Conservation (phyloP, 2,329 filamentous ascomycete genomes). For the Thielaviopsis ethacetica region DNA sequence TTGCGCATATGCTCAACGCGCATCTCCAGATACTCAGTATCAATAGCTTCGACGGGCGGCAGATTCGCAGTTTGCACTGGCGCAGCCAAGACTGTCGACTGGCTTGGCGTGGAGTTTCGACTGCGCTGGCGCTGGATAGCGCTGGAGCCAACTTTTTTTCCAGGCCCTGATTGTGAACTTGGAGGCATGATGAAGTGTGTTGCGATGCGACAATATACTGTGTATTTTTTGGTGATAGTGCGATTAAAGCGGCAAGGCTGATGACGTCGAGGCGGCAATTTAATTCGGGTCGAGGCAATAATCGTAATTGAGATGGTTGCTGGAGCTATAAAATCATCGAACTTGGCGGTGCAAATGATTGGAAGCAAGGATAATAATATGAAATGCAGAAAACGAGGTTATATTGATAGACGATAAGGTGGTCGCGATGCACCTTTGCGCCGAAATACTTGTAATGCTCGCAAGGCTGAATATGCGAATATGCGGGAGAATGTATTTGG, state of each 20-base stretch:
- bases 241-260: background rate
- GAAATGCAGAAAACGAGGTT: background rate
- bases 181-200: constrained; percentile 34
- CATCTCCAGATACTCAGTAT: constrained; percentile 52
- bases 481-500: background rate
- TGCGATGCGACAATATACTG: background rate
- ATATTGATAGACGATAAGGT: background rate
- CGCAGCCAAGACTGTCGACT: constrained; percentile 16
- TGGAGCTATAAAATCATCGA: background rate
- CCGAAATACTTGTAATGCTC: background rate
- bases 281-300: background rate
- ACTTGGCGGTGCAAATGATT: background rate
- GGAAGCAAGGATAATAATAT: background rate
- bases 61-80: constrained; percentile 30
- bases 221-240: background rate
- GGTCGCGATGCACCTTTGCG: background rate
- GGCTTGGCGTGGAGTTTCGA: constrained; percentile 62
- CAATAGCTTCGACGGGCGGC: constrained; percentile 36
- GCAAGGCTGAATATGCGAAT: background rate
- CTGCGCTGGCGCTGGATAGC: constrained; percentile 52
- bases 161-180: constrained; percentile 42
- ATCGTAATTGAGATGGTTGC: background rate
- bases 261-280: background rate
- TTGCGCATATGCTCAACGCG: constrained; percentile 41
- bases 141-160: constrained; percentile 46